These are phyloP conservation scores for Canariomyces notabilis DNA, from an alignment of 2,329 filamentous ascomycete genomes.

Conservation along the genomic window DNA sequence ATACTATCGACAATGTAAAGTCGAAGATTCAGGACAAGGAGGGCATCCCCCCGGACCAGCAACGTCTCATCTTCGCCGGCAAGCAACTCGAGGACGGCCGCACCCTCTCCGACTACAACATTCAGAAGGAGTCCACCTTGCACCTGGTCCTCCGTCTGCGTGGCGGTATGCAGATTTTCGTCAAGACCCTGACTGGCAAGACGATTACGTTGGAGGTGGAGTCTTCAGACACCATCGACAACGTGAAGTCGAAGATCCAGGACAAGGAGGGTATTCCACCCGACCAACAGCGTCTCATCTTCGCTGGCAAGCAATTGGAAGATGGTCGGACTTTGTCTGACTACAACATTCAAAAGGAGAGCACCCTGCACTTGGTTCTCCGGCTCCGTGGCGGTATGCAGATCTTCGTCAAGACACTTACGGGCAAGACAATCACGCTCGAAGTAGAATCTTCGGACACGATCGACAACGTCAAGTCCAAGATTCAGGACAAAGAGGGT, in stretches of 20 bases:
- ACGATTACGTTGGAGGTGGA: slow-evolving; percentile 92
- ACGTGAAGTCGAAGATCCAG: slow-evolving; percentile 90
- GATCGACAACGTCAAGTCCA: slow-evolving; percentile 89
- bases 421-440: slow-evolving; percentile 89
- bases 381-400: slow-evolving; percentile 86
- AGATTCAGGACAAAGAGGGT: slow-evolving; percentile 91
- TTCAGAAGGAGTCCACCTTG: slow-evolving; percentile 86
- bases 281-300: slow-evolving; percentile 90
- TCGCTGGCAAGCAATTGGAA: slow-evolving; percentile 89
- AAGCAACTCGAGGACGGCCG: slow-evolving; percentile 96
- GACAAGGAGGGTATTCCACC: slow-evolving; percentile 92
- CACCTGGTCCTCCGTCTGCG: slow-evolving; percentile 82
- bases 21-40: slow-evolving; percentile 97
- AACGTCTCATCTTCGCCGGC: slow-evolving; percentile 91
- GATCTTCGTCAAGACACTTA: slow-evolving; percentile 82
- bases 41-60: slow-evolving; percentile 91
- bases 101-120: slow-evolving; percentile 88
- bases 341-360: slow-evolving; percentile 96
- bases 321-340: slow-evolving; percentile 87
- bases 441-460: slow-evolving; percentile 87
- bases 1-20: slow-evolving; percentile 96
- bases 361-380: slow-evolving; percentile 74
- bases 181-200: slow-evolving; percentile 86
- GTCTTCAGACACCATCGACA: slow-evolving; percentile 86
- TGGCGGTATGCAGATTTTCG: slow-evolving; percentile 86